These are phyloP conservation scores for Arabis alpina DNA, from an alignment of 345 rosid genomes.

Conservation along the genomic window DNA sequence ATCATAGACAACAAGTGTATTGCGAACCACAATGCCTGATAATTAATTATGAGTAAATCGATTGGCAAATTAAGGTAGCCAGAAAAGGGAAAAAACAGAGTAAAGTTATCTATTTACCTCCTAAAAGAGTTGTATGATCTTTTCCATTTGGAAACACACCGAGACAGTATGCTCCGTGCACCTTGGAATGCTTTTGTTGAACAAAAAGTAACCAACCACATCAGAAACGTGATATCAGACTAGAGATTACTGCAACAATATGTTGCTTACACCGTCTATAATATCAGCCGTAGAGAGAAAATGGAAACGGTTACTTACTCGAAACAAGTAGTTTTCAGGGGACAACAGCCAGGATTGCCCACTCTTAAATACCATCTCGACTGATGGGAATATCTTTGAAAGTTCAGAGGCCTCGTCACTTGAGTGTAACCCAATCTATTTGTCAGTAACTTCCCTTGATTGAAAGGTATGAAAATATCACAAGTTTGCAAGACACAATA, in stretches of 20 bases:
- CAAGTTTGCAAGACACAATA: conserved; percentile 41
- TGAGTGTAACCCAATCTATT: conserved; percentile 33
- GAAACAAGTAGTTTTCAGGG: conserved; percentile 92
- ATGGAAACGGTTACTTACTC: conserved; percentile 50
- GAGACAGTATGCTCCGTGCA: conserved; percentile 75
- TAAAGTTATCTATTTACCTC: conserved; percentile 55
- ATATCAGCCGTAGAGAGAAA: background rate
- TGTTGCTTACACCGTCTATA: background rate
- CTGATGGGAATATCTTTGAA: conserved; percentile 64
- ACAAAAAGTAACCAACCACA: conserved; percentile 21
- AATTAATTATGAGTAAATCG: background rate
- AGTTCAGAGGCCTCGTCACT: conserved; percentile 66
- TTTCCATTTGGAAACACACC: conserved; percentile 88
- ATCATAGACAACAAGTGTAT: conserved; percentile 88
- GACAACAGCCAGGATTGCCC: conserved; percentile 71
- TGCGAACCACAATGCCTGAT: conserved; percentile 83
- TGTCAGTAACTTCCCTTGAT: conserved; percentile 29
- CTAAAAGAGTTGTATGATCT: conserved; percentile 87
- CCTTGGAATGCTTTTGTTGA: conserved; percentile 73
- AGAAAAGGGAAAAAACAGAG: background rate
- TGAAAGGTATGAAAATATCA: conserved; percentile 8
- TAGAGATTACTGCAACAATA: background rate
- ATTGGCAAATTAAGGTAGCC: conserved; percentile 12
- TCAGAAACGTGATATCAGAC: conserved; percentile 2
- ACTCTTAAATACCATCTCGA: conserved; percentile 73